phyloP scores from a whole-genome alignment of 2,329 filamentous ascomycete genomes.

The Hymenoscyphus linearis region DNA sequence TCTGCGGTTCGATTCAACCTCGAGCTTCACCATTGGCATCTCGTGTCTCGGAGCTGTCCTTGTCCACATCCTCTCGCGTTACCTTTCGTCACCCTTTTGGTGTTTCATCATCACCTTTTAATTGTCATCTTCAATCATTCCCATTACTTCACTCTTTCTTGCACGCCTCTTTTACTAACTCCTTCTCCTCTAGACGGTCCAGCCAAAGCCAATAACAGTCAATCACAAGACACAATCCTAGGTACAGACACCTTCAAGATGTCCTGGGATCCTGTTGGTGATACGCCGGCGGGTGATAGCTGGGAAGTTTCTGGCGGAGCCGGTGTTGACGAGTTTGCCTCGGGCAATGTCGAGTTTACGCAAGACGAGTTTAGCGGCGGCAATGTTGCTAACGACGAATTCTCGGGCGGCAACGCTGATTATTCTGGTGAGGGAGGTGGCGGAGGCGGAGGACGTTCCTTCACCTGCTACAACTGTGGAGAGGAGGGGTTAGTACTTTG shows the following conservation, averaged over 20 bases:
- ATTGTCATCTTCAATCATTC: not conserved
- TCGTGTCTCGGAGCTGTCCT: not conserved
- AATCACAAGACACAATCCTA: not conserved
- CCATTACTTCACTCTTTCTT: not conserved
- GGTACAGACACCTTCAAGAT: constrained; percentile 6
- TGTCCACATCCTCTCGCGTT: not conserved
- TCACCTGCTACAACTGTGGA: constrained; percentile 49
- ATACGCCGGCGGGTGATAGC: constrained; percentile 1
- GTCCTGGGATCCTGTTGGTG: constrained; percentile 25
- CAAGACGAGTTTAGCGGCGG: constrained; percentile 4
- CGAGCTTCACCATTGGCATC: not conserved
- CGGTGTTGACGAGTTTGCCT: constrained; percentile 7
- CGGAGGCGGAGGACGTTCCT: constrained; percentile 9
- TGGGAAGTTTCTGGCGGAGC: not conserved
- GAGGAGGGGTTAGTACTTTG: constrained; percentile 50
- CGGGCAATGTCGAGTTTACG: constrained; percentile 5
- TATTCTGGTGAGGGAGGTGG: constrained; percentile 11
- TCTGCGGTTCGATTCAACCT: not conserved
- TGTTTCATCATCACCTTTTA: no score
- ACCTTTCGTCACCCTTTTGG: not conserved
- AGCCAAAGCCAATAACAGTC: not conserved
- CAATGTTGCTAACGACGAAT: not conserved
- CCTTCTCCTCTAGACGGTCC: not conserved
- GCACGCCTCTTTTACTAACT: not conserved
- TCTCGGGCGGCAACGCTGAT: constrained; percentile 3